Base-by-base conservation (phyloP, 768 basidiomycete genomes). In the Lactarius hengduanensis region DNA sequence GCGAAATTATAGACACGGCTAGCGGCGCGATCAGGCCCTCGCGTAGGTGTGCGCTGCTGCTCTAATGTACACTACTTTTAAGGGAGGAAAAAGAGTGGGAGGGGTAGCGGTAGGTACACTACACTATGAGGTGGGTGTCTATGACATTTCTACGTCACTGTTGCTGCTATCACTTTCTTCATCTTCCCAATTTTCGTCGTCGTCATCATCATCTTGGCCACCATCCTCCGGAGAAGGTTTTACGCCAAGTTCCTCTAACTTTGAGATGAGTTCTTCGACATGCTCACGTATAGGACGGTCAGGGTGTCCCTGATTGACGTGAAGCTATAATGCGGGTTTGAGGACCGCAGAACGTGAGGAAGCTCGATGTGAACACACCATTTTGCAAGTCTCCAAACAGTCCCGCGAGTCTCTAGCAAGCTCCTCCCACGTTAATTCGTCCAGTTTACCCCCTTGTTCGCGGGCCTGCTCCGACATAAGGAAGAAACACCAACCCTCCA, bases 401-500 rank as follows among this genome's bases (percentile, higher is more conserved):
- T 94, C 89, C 68, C 90, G 80, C 0, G 92, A 79, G 73, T 95
- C 92, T 63, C 82, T 84, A 7, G 86, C 89, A 55, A 94, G 85
- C 68, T 95, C 92, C 73, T 90, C 82, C 85, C 89, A 91, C 4
- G 83, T 83, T 68, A 89, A 71, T 20, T 82, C 85, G 41, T 76
- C 80, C 5, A 80, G 67, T 20, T 71, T 73, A 43, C 76, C 82
- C 22, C 80, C 81, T 15, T 77, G 82, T 71, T 89, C 86, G 67
- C 84, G 82, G 9, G 85, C 85, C 66, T 88, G 84, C 74, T 91
- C 89, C 0, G 86, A 84, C 84, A 91, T 87, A 56, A 96, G 78
- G 79, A 87, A 93, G 81, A 92, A 94, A 69, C 91, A 90, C 94
- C 94, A 97, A 61, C 94, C 94, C 76, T 96, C 94, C 34, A 96